These are phyloP conservation scores for Solanum verrucosum DNA, from an alignment of 257 asterid species.

Conservation along the genomic window DNA sequence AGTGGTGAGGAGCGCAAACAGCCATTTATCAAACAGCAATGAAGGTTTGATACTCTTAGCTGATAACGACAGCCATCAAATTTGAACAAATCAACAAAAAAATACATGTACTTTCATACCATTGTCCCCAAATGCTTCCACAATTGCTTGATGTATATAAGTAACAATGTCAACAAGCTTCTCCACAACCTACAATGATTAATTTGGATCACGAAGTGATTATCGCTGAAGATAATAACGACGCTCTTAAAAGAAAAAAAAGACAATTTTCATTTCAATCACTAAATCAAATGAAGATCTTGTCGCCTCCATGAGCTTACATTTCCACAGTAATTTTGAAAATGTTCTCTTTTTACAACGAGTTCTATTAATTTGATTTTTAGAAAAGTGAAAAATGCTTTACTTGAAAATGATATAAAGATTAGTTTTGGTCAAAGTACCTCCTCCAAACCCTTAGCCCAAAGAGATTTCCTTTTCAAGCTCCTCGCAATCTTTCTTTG, in stretches of 20 bases:
- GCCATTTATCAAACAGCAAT: not conserved
- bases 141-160: slow-evolving; percentile 76
- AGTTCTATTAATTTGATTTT: not conserved
- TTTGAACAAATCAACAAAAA: not conserved
- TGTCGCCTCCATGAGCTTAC: not conserved
- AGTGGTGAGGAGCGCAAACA: not conserved
- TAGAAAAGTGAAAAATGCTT: not conserved
- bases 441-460: slow-evolving; percentile 97
- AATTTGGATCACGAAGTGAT: not conserved
- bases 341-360: not conserved
- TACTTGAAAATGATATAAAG: not conserved
- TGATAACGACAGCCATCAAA: not conserved
- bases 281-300: not conserved
- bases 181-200: slow-evolving; percentile 65
- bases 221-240: not conserved
- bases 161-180: slow-evolving; percentile 89
- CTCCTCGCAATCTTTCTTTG: slow-evolving; percentile 77
- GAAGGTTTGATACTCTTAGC: not conserved
- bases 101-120: slow-evolving; percentile 29
- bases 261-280: not conserved
- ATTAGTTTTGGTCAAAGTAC: slow-evolving; percentile 21
- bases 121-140: slow-evolving; percentile 63
- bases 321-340: not conserved
- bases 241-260: not conserved
- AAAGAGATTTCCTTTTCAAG: slow-evolving; percentile 93